Conservation (phyloP, 164 flowering plant species). For the Kingdonia uniflora region DNA sequence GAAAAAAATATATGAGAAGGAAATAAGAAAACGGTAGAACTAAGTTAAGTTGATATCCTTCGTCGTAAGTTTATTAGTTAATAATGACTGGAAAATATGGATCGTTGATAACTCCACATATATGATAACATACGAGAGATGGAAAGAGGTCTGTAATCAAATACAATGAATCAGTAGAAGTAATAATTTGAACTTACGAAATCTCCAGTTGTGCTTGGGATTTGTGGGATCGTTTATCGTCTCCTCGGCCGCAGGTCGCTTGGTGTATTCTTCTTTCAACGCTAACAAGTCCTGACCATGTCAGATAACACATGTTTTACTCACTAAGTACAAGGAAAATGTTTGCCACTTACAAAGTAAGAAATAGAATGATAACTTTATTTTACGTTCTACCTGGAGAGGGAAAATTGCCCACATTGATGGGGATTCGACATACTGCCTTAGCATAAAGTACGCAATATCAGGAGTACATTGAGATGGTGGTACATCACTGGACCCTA, state of each 20-base stretch:
- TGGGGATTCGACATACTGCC: conserved; percentile 85
- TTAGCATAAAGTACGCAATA: conserved; percentile 47
- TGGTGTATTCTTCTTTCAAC: conserved; percentile 71
- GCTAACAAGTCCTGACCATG: conserved; percentile 70
- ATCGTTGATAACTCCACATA: too few relatives aligned
- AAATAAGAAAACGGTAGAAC: too few relatives aligned
- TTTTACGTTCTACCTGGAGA: conserved; percentile 92
- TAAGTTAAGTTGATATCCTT: too few relatives aligned
- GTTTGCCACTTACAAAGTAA: too few relatives aligned
- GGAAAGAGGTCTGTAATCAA: too few relatives aligned
- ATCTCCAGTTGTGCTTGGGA: conserved; percentile 98
- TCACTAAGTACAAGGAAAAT: too few relatives aligned
- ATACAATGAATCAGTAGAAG: too few relatives aligned
- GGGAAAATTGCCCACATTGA: conserved; percentile 99
- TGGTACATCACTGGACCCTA: conserved; percentile 58
- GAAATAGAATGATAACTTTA: too few relatives aligned
- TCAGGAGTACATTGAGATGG: conserved; percentile 74
- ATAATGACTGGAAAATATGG: too few relatives aligned
- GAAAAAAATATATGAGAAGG: neutral
- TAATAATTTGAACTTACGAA: conserved; percentile 42
- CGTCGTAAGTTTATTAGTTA: too few relatives aligned
- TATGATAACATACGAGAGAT: too few relatives aligned
- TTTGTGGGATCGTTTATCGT: conserved; percentile 94
- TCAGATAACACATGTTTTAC: conserved; percentile 2
- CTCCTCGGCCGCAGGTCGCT: conserved; percentile 87